Evolutionary conservation across 768 basidiomycete species (phyloP).

Genomic region (Agrocybe pediades): DNA sequence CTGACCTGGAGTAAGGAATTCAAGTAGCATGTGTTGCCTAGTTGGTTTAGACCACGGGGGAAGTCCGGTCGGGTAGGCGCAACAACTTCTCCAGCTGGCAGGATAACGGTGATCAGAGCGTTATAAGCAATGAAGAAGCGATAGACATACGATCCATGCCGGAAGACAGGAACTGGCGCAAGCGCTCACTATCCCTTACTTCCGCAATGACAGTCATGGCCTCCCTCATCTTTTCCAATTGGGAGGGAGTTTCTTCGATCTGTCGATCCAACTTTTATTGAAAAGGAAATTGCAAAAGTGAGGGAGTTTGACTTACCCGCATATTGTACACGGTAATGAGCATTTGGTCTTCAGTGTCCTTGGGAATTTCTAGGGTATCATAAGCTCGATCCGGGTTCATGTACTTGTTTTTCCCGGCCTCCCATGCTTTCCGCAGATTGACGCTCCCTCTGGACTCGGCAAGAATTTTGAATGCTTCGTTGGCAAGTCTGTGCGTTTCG

Average conservation of each 20-base stretch:
- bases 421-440: conserved; percentile 51
- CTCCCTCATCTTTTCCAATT: conserved; percentile 69
- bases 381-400: conserved; percentile 79
- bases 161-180: conserved; percentile 64
- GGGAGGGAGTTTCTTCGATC: conserved; percentile 73
- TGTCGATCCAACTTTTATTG: conserved; percentile 24
- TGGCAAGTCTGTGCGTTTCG: conserved; percentile 52
- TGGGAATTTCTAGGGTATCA: conserved; percentile 65
- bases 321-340: conserved; percentile 70
- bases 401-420: conserved; percentile 49
- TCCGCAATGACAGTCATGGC: conserved; percentile 78
- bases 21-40: conserved; percentile 87
- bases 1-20: conserved; percentile 76
- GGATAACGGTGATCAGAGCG: not conserved
- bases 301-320: conserved; percentile 50
- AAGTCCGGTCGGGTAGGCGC: conserved; percentile 59
- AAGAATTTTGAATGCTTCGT: conserved; percentile 69
- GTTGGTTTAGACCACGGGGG: conserved; percentile 85
- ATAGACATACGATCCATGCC: conserved; percentile 75
- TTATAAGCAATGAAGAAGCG: not conserved
- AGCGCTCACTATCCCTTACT: conserved; percentile 67
- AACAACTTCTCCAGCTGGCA: conserved; percentile 65
- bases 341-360: conserved; percentile 78
- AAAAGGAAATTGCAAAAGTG: not conserved
- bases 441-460: conserved; percentile 63